These are phyloP conservation scores for Leccinum uliginosum DNA, from an alignment of 768 basidiomycete genomes.

Conservation along the genomic window DNA sequence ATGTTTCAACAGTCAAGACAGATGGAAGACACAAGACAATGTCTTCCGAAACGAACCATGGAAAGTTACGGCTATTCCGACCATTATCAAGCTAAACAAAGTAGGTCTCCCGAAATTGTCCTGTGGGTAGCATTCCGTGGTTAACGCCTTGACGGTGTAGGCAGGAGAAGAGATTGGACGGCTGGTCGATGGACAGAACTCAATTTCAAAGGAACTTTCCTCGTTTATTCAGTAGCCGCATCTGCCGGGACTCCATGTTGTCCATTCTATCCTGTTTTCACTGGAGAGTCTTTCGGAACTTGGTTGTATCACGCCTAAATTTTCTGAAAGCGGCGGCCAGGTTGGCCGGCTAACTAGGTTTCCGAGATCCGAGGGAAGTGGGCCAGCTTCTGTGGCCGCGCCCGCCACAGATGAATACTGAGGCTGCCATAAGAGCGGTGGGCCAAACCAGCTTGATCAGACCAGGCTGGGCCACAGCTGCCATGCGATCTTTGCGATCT, in stretches of 20 bases:
- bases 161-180: constrained; percentile 26
- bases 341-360: background rate
- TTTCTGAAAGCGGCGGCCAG: background rate
- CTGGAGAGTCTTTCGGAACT: background rate
- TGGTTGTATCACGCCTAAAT: background rate
- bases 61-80: constrained; percentile 57
- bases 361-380: background rate
- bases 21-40: constrained; percentile 64
- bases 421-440: background rate
- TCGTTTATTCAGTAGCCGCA: constrained; percentile 20
- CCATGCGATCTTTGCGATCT: background rate
- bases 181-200: constrained; percentile 27
- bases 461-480: background rate
- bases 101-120: constrained; percentile 36
- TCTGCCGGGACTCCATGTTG: background rate
- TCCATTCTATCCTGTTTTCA: constrained; percentile 3
- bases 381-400: background rate
- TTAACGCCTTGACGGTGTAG: constrained; percentile 10
- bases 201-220: constrained; percentile 18
- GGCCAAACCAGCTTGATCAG: background rate
- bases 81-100: constrained; percentile 56
- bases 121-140: background rate
- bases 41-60: constrained; percentile 60
- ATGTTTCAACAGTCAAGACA: constrained; percentile 23
- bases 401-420: background rate